Evolutionary conservation across 495 filamentous ascomycete species (phyloP).

Genomic region (Peziza echinospora): DNA sequence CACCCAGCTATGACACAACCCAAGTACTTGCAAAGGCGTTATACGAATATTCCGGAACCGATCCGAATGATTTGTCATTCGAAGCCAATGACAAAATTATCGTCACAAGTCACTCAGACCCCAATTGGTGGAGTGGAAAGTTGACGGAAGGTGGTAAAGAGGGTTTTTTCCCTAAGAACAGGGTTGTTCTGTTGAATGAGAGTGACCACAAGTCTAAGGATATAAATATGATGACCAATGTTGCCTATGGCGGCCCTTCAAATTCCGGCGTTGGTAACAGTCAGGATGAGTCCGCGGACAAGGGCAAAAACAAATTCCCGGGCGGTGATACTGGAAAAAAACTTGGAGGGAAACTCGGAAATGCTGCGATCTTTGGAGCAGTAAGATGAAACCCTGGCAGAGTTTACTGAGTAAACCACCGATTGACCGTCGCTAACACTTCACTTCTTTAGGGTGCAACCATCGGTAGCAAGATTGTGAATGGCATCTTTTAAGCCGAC

Average conservation of each 20-base stretch:
- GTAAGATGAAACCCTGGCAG: constrained; percentile 3
- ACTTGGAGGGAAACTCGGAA: constrained; percentile 57
- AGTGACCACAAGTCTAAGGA: too few species aligned
- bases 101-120: constrained; percentile 77
- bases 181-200: constrained; percentile 6
- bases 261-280: too few species aligned
- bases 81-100: constrained; percentile 53
- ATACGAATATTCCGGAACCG: constrained; percentile 58
- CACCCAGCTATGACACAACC: constrained; percentile 29
- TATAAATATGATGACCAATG: constrained; percentile 19
- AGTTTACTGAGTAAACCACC: not conserved
- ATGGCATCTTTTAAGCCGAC: constrained; percentile 79
- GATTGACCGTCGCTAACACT: not conserved
- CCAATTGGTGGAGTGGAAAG: too few species aligned
- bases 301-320: constrained; percentile 11
- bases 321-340: constrained; percentile 44
- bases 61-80: constrained; percentile 58
- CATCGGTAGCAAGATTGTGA: constrained; percentile 77
- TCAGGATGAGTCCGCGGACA: too few species aligned
- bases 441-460: constrained; percentile 55
- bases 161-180: constrained; percentile 17
- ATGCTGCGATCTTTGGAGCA: constrained; percentile 37
- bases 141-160: constrained; percentile 67
- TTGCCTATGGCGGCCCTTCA: constrained; percentile 16
- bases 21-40: constrained; percentile 57